Evolutionary conservation across 1,284 basidiomycete species (phyloP).

Genomic region (Apiotrichum gracile): DNA sequence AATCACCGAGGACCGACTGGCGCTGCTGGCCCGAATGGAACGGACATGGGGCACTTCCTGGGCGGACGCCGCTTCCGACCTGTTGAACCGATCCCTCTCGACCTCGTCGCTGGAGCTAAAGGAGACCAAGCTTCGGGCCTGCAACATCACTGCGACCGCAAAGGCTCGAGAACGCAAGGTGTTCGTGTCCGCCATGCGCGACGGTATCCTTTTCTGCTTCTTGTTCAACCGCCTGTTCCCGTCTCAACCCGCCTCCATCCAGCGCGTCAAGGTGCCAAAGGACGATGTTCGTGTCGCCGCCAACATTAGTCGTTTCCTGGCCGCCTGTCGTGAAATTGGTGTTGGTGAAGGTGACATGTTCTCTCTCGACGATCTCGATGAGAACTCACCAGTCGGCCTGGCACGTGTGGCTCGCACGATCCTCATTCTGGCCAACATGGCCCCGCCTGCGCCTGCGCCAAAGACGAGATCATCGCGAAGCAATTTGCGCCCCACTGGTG

Average conservation of each 20-base stretch:
- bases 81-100: slow-evolving; percentile 13
- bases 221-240: slow-evolving; percentile 38
- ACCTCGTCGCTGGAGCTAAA: slow-evolving; percentile 20
- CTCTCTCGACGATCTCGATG: slow-evolving; percentile 25
- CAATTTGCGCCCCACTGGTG: background rate
- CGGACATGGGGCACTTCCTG: slow-evolving; percentile 63
- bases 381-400: slow-evolving; percentile 25
- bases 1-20: slow-evolving; percentile 63
- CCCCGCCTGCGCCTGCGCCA: slow-evolving; percentile 15
- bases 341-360: slow-evolving; percentile 29
- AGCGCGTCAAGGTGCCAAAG: slow-evolving; percentile 36
- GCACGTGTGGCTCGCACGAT: slow-evolving; percentile 51
- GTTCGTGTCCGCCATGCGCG: slow-evolving; percentile 67
- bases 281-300: slow-evolving; percentile 28
- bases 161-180: slow-evolving; percentile 65
- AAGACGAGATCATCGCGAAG: background rate
- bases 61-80: slow-evolving; percentile 24
- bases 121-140: slow-evolving; percentile 47
- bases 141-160: slow-evolving; percentile 52
- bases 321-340: slow-evolving; percentile 33
- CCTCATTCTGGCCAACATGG: slow-evolving; percentile 58
- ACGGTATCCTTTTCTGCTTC: slow-evolving; percentile 80
- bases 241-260: slow-evolving; percentile 28
- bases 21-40: slow-evolving; percentile 60
- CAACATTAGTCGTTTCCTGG: slow-evolving; percentile 35